Evolutionary conservation across 306 rosid genomes (phyloP), one percentile per base, ranked within the genome.

Genomic region (Rosa persica): DNA sequence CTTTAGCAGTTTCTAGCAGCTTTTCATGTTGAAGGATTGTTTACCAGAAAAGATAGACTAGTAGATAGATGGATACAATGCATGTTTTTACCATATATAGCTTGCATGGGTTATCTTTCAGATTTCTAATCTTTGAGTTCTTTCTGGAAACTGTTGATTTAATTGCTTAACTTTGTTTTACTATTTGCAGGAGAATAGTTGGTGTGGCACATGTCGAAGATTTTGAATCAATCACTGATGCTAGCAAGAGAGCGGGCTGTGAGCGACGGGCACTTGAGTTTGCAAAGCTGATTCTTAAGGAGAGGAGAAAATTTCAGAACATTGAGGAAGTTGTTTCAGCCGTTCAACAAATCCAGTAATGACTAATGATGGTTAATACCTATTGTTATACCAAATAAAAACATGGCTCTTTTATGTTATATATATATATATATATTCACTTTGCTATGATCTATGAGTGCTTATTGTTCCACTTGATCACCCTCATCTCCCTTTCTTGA

Each of bases 121-220:
- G 9, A 13, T 34, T 64, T 36, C 0, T 30, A 30, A 12, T 15
- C n/a, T 25, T 62, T 13, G 42, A 12, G 12, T 23, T 60, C 12
- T 16, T 64, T 30, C 13, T 8, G 70, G 13, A 65, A 65, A 36
- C 46, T 65, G 20, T 34, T 34, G 23, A 16, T 17, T 2, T 17
- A 16, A 65, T 15, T 36, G 6, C 38, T 73, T 23, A 67, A 4
- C 15, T 12, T 30, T 42, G 39, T 16, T 39, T 48, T 61, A n/a
- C 67, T 70, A 73, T 75, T 78, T 46, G 38, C 87, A 94, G 98
- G 97, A 87, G 98, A 79, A 91, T 95, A 39, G 96, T 91, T 72
- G 97, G 99, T 23, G 94, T 92, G 78, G 97, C 92, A 17, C 98
- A 95, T 79, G 96, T 95, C 52, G 96, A 91, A 81, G 98, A 92